Evolutionary conservation across 1,284 basidiomycete genomes (phyloP), one percentile per base, ranked within the genome.

Genomic region (Rhizoctonia solani): DNA sequence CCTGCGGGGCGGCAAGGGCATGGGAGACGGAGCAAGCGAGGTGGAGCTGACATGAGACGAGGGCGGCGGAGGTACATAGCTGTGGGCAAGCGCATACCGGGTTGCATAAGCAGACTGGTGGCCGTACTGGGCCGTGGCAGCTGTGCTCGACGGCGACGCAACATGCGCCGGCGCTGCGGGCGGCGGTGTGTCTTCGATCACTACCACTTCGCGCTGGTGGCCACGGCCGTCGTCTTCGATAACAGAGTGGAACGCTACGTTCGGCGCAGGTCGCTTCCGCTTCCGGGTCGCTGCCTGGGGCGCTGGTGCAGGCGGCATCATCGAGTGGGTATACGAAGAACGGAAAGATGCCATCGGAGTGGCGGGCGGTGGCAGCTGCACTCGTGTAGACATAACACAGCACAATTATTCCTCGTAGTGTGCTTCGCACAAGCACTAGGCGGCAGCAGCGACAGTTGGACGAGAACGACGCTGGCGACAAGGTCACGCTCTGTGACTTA

Each of bases 181-280:
- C 8, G 83, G 75, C 21, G 83, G 90, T 54, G 90, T 91, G 79
- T 93, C 90, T 73, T 92, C 90, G 76, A 93, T 92, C 73, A 93
- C 87, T 77, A 93, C 92, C 74, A 92, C 88, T 76, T 93, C 90
- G 56, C 90, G 81, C 47, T 90, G 80, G 71, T 82, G 81, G 71
- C 90, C 90, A 56, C 87, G 79, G 73, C 81, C 82, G 77, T 92
- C 90, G 75, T 90, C 82, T 77, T 92, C 90, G 72, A 92, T 86
- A 46, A 72, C 71, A 34, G 70, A 68, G 52, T 66, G 70, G 68
- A 68, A 72, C 19, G 66, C 52, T 41, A 92, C 88, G 75, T 91
- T 92, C 79, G 83, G 87, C 32, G 86, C 87, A 73, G 89, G 87
- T 73, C 87, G 86, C 41, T 87, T 82, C 74, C 90, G 86, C 78